Evolutionary conservation across 768 basidiomycete genomes (phyloP).

Genomic region (Udeniomyces megalosporus): DNA sequence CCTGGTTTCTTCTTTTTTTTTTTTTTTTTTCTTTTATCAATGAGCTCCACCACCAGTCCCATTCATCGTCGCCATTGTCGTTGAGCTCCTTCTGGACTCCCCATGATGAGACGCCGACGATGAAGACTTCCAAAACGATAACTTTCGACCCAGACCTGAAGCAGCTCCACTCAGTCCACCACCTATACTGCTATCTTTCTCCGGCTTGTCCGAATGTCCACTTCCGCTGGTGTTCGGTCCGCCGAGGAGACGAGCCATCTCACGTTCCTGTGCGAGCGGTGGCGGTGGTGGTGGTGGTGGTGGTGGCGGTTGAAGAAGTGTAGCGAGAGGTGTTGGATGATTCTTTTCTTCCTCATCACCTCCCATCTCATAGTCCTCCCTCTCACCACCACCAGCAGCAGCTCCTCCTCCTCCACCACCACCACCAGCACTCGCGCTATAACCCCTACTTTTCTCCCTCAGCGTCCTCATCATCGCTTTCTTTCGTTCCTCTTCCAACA

Average conservation of each 20-base stretch:
- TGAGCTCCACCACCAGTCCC: background rate
- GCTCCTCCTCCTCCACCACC: background rate
- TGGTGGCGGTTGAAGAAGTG: background rate
- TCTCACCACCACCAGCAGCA: no score
- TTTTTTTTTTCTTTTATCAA: no score
- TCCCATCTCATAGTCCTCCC: no score
- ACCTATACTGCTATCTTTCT: background rate
- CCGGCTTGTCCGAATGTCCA: background rate
- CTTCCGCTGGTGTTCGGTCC: background rate
- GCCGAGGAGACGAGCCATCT: background rate
- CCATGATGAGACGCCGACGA: no score
- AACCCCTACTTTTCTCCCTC: background rate
- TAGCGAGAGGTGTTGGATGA: no score
- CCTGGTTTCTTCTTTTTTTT: no score
- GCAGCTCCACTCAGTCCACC: background rate
- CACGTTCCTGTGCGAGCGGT: background rate
- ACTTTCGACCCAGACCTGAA: background rate
- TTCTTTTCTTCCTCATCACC: no score
- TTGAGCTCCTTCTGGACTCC: no score
- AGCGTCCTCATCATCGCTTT: background rate
- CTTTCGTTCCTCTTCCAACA: slow-evolving; percentile 10
- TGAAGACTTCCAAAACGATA: slow-evolving; percentile 10
- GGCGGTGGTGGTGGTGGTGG: slow-evolving; percentile 2
- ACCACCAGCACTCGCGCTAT: no score
- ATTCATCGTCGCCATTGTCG: no score